These are phyloP conservation scores for Wickerhamomyces pijperi DNA, from an alignment of 805 yeast genomes.

Conservation along the genomic window DNA sequence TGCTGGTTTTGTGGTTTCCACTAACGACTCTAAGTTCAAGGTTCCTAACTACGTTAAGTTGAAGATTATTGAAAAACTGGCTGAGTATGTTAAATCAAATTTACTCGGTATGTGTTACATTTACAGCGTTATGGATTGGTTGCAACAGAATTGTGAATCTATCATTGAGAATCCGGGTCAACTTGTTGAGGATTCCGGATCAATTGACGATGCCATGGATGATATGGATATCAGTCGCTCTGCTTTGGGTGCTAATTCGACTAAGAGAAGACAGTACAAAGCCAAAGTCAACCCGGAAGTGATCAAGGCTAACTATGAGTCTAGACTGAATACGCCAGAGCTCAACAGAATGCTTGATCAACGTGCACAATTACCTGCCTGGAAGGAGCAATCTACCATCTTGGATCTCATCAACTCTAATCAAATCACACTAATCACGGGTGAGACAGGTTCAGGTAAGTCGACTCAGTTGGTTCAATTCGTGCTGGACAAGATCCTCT, in stretches of 20 bases:
- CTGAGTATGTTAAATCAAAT: constrained; percentile 30
- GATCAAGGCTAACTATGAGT: constrained; percentile 25
- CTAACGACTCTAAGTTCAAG: constrained; percentile 27
- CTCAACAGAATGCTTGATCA: constrained; percentile 29
- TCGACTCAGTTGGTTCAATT: constrained; percentile 93
- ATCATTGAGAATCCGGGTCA: constrained; percentile 71
- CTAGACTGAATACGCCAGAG: constrained; percentile 21
- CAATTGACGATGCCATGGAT: constrained; percentile 1
- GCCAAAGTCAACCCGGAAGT: constrained; percentile 21
- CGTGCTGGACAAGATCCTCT: constrained; percentile 52
- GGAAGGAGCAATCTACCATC: constrained; percentile 52
- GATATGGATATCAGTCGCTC: constrained; percentile 2
- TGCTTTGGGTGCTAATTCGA: neutral
- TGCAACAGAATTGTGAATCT: constrained; percentile 46
- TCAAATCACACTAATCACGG: constrained; percentile 72
- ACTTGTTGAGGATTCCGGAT: constrained; percentile 25
- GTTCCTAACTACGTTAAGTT: constrained; percentile 63
- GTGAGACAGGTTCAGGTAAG: constrained; percentile 97
- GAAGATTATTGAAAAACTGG: constrained; percentile 38
- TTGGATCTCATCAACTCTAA: constrained; percentile 43
- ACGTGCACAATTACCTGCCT: constrained; percentile 70
- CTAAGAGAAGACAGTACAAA: constrained; percentile 9
- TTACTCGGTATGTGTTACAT: constrained; percentile 63
- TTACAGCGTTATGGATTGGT: constrained; percentile 64
- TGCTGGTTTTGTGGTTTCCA: constrained; percentile 57